These are phyloP conservation scores for Debaryomyces fabryi DNA, from an alignment of 1,139 yeast genomes.

Conservation along the genomic window DNA sequence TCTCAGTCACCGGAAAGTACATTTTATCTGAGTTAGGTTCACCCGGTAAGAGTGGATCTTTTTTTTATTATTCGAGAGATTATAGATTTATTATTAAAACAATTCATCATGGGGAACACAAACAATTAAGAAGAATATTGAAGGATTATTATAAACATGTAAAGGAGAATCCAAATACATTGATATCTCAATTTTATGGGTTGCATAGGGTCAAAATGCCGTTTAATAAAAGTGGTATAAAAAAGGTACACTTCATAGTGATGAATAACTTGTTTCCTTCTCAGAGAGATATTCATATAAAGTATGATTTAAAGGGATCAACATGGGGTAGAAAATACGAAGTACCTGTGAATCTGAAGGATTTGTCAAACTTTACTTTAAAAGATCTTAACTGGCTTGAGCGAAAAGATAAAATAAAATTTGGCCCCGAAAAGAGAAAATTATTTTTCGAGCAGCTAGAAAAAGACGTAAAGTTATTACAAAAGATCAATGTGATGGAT, in stretches of 20 bases:
- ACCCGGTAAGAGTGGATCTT: conserved; percentile 97
- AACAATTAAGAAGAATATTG: conserved; percentile 72
- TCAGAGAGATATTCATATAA: conserved; percentile 80
- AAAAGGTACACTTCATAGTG: conserved; percentile 90
- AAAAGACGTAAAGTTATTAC: conserved; percentile 71
- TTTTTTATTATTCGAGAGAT: conserved; percentile 93
- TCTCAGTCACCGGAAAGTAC: conserved; percentile 90
- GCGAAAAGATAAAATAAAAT: conserved; percentile 57
- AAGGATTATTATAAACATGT: conserved; percentile 83
- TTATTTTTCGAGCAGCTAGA: conserved; percentile 69
- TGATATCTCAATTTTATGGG: conserved; percentile 93
- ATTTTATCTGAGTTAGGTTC: conserved; percentile 91
- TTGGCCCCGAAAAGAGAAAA: conserved; percentile 71
- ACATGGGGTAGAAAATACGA: conserved; percentile 77
- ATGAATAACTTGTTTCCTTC: conserved; percentile 99
- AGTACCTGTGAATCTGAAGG: conserved; percentile 27
- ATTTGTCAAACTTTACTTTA: conserved; percentile 47
- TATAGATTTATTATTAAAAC: conserved; percentile 94
- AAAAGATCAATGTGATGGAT: conserved; percentile 88
- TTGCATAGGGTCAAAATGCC: conserved; percentile 92
- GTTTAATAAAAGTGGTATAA: conserved; percentile 49
- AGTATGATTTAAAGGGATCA: conserved; percentile 93
- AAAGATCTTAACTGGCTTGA: conserved; percentile 92
- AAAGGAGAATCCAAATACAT: conserved; percentile 80
- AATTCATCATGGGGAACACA: conserved; percentile 90